Conservation (phyloP, 176 grass and related monocot species). For the Thinopyrum elongatum region DNA sequence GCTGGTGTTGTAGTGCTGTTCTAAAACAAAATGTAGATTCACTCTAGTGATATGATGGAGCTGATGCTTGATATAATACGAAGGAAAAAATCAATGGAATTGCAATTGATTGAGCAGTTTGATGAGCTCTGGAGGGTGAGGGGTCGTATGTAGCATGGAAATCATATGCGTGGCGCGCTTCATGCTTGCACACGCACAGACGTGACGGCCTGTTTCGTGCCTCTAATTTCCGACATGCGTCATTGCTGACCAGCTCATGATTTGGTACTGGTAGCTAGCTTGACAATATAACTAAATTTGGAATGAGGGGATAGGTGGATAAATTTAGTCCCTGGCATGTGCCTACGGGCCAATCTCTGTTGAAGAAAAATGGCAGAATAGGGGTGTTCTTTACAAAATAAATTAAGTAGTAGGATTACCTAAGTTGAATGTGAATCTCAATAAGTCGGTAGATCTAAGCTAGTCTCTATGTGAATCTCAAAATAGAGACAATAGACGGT, state of each 20-base stretch:
- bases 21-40: too few species aligned
- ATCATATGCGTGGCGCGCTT: background rate
- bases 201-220: background rate
- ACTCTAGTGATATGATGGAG: background rate
- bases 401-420: too few species aligned
- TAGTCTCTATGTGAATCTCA: background rate
- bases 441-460: background rate
- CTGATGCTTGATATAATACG: background rate
- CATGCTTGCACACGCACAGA: background rate
- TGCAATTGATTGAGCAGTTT: background rate
- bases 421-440: too few species aligned
- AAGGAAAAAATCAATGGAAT: background rate
- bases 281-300: background rate
- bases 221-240: background rate
- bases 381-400: too few species aligned
- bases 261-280: too few species aligned
- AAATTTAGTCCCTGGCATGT: background rate
- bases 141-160: too few species aligned
- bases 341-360: too few species aligned
- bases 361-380: background rate
- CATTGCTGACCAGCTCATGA: too few species aligned
- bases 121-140: background rate
- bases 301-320: background rate
- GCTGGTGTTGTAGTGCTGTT: background rate
- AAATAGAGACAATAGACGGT: background rate